phyloP scores from a whole-genome alignment of 805 yeast species.

The Starmerella potacharoeniae region DNA sequence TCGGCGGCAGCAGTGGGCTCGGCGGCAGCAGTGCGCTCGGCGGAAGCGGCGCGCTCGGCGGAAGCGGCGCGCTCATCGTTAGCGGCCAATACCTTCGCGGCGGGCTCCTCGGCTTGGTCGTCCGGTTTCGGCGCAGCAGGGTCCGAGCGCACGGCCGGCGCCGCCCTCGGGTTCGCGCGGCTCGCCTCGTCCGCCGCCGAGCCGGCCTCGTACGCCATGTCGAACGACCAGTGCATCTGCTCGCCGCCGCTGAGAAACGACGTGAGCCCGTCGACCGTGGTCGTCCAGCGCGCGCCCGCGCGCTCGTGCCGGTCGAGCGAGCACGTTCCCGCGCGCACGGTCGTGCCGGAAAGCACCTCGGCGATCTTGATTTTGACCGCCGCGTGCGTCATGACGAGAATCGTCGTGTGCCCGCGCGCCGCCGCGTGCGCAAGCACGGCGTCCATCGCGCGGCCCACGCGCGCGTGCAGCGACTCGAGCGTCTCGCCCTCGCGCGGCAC shows the following conservation, averaged over 20 bases:
- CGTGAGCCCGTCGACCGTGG: conserved; percentile 60
- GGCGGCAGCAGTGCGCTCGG: too few species aligned
- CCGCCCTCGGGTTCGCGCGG: conserved; percentile 13
- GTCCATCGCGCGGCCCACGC: conserved; percentile 47
- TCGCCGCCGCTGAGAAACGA: conserved; percentile 66
- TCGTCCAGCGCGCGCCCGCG: conserved; percentile 40
- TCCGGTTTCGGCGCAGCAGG: neutral
- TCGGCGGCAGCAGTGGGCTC: neutral
- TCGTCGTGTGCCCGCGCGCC: conserved; percentile 41
- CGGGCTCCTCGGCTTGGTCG: too few species aligned
- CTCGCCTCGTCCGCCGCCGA: conserved; percentile 63
- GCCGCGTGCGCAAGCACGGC: conserved; percentile 44
- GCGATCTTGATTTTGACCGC: conserved; percentile 87
- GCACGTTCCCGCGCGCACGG: conserved; percentile 71
- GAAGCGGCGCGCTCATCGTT: too few species aligned
- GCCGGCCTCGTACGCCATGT: conserved; percentile 67
- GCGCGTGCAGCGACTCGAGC: conserved; percentile 50
- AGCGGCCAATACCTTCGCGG: too few species aligned
- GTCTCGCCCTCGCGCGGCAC: conserved; percentile 68
- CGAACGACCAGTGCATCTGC: conserved; percentile 63
- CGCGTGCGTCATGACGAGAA: conserved; percentile 82
- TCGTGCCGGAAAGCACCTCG: conserved; percentile 42
- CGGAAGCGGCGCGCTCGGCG: too few species aligned
- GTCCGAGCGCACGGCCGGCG: neutral
- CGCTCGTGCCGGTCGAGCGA: conserved; percentile 56